Percentiles rank a stretch among this genome's conserved stretches.
phyloP scores from a whole-genome alignment of 441 rosid genomes.

The Aquilaria agallochum region DNA sequence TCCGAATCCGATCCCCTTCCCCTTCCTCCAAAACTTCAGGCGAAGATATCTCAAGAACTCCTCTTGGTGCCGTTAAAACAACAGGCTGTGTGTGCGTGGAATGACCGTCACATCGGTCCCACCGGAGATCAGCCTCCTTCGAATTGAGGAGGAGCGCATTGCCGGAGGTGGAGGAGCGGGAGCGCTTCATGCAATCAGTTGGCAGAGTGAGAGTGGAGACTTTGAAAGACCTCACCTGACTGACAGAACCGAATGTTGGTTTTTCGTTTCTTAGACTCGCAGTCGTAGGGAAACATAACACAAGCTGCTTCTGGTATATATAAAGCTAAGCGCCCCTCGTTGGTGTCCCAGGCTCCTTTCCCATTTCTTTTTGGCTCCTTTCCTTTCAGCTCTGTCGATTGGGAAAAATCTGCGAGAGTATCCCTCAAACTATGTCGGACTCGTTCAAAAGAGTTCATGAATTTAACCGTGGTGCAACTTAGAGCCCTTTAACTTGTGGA shows the following conservation, averaged over 20 bases:
- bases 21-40: slow-evolving; percentile 15
- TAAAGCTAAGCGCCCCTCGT: too few species aligned
- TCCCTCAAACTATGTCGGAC: too few species aligned
- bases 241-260: background rate
- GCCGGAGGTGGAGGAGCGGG: slow-evolving; percentile 18
- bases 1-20: slow-evolving; percentile 7
- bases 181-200: slow-evolving; percentile 13
- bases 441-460: too few species aligned
- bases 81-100: background rate
- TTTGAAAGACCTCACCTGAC: background rate
- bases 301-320: too few species aligned
- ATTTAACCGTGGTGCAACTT: too few species aligned
- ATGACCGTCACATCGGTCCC: background rate
- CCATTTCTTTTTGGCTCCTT: too few species aligned
- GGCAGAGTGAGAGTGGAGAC: background rate
- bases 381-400: too few species aligned
- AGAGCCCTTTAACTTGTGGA: too few species aligned
- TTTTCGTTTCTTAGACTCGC: background rate
- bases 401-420: too few species aligned
- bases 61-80: background rate
- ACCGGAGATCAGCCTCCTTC: slow-evolving; percentile 3
- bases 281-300: background rate
- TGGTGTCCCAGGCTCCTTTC: too few species aligned
- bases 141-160: slow-evolving; percentile 7
- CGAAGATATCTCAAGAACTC: background rate